Evolutionary conservation across 164 flowering plant genomes (phyloP).

Genomic region (Magnolia officinalis): DNA sequence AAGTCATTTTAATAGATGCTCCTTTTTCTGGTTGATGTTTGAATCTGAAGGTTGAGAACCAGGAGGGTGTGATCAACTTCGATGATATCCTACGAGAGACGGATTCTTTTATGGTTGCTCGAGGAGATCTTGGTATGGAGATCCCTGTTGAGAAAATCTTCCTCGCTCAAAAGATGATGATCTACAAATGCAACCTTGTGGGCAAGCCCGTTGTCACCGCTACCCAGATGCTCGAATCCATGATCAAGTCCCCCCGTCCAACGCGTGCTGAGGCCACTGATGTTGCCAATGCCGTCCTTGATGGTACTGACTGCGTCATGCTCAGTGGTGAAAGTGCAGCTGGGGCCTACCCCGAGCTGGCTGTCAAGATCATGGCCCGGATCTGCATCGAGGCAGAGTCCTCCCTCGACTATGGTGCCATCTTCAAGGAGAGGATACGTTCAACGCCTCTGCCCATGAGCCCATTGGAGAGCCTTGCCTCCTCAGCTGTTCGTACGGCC

Average conservation of each 20-base stretch:
- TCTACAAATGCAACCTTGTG: constrained; percentile 75
- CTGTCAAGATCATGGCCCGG: constrained; percentile 76
- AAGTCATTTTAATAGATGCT: not conserved
- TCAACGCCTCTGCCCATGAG: constrained; percentile 82
- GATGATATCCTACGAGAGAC: constrained; percentile 85
- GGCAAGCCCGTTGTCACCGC: constrained; percentile 94
- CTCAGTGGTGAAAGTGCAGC: constrained; percentile 93
- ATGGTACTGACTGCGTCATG: constrained; percentile 88
- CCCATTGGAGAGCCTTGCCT: constrained; percentile 79
- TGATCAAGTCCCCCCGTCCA: constrained; percentile 84
- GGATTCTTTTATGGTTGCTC: constrained; percentile 86
- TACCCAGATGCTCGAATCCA: constrained; percentile 90
- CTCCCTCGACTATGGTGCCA: constrained; percentile 67
- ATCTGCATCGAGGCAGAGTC: constrained; percentile 81
- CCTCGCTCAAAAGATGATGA: constrained; percentile 89
- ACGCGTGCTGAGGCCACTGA: constrained; percentile 92
- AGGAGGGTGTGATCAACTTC: constrained; percentile 80
- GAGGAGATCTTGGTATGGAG: constrained; percentile 94
- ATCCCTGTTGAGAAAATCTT: constrained; percentile 90
- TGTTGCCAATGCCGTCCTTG: constrained; percentile 88
- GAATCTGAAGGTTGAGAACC: constrained; percentile 66
- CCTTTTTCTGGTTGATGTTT: not conserved
- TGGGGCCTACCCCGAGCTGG: constrained; percentile 76
- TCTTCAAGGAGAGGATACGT: constrained; percentile 69
- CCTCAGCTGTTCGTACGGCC: constrained; percentile 82